These are phyloP conservation scores for Cyclocybe aegerita DNA, from an alignment of 768 basidiomycete species.

Conservation along the genomic window DNA sequence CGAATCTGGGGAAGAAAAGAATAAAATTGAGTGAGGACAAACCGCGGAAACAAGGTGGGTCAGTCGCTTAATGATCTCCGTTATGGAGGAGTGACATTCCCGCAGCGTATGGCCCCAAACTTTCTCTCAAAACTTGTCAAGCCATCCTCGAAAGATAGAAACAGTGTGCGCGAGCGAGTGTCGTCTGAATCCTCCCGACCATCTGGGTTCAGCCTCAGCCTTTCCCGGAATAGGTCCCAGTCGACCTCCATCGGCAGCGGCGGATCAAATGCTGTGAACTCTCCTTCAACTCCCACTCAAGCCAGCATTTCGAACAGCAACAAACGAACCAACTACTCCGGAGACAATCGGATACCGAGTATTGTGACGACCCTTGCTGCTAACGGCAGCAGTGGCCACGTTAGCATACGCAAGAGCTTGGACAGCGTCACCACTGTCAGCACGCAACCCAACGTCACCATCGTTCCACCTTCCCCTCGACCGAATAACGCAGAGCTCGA, in stretches of 20 bases:
- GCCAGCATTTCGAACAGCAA: constrained; percentile 5
- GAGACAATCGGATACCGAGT: constrained; percentile 4
- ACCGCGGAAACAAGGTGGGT: neutral
- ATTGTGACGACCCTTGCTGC: constrained; percentile 6
- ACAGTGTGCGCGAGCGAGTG: constrained; percentile 16
- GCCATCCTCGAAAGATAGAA: constrained; percentile 8
- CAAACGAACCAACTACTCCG: constrained; percentile 6
- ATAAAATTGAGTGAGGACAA: neutral
- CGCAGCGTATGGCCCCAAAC: constrained; percentile 23
- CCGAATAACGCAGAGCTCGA: constrained; percentile 24
- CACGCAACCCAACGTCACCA: constrained; percentile 40
- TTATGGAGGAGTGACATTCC: constrained; percentile 2
- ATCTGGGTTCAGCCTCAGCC: constrained; percentile 9
- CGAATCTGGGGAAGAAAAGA: too few species aligned
- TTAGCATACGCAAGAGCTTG: constrained; percentile 15
- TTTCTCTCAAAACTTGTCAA: constrained; percentile 25
- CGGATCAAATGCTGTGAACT: constrained; percentile 1
- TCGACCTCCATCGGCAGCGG: constrained; percentile 7
- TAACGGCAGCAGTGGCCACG: constrained; percentile 7
- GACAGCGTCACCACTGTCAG: constrained; percentile 26
- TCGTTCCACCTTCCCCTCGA: constrained; percentile 46
- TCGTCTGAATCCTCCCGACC: constrained; percentile 17
- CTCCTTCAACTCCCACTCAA: constrained; percentile 19
- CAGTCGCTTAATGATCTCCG: neutral
- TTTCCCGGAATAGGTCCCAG: constrained; percentile 13